phyloP scores from a whole-genome alignment of 2,329 filamentous ascomycete genomes.

The Daldinia eschscholtzii region DNA sequence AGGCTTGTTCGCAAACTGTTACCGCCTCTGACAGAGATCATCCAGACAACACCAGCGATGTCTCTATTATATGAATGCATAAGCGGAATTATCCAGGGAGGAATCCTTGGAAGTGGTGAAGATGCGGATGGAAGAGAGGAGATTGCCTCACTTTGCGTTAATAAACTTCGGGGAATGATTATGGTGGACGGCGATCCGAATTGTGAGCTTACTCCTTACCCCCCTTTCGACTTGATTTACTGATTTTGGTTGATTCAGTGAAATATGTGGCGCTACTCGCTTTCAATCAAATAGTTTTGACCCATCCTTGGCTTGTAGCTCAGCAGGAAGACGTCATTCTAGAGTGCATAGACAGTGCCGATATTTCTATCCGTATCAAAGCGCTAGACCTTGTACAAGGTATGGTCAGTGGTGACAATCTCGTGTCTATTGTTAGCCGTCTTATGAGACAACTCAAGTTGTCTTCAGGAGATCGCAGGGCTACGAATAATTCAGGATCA shows the following conservation, averaged over 20 bases:
- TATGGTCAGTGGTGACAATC: constrained; percentile 91
- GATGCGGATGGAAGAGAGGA: constrained; percentile 87
- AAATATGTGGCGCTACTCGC: constrained; percentile 97
- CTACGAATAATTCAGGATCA: constrained; percentile 61
- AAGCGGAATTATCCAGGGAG: constrained; percentile 97
- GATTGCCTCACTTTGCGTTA: constrained; percentile 91
- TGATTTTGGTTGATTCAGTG: constrained; percentile 65
- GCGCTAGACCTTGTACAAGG: constrained; percentile 91
- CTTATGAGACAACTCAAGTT: constrained; percentile 87
- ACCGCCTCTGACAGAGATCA: constrained; percentile 90
- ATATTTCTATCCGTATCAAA: constrained; percentile 95
- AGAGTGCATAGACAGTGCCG: constrained; percentile 93
- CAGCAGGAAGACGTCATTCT: constrained; percentile 97
- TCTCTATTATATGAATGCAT: constrained; percentile 99
- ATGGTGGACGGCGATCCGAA: constrained; percentile 95
- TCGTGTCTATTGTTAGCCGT: constrained; percentile 85
- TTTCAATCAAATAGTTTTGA: constrained; percentile 92
- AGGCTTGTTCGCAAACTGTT: constrained; percentile 91
- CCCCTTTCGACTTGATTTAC: constrained; percentile 13
- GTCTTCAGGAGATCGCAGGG: constrained; percentile 63
- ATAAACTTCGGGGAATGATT: constrained; percentile 93
- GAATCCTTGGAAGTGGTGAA: constrained; percentile 86
- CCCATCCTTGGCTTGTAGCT: constrained; percentile 88
- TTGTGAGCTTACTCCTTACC: constrained; percentile 66
- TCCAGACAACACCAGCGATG: constrained; percentile 95